Base-by-base conservation (phyloP, 306 rosid species). In the Cicer pinnatifidum region DNA sequence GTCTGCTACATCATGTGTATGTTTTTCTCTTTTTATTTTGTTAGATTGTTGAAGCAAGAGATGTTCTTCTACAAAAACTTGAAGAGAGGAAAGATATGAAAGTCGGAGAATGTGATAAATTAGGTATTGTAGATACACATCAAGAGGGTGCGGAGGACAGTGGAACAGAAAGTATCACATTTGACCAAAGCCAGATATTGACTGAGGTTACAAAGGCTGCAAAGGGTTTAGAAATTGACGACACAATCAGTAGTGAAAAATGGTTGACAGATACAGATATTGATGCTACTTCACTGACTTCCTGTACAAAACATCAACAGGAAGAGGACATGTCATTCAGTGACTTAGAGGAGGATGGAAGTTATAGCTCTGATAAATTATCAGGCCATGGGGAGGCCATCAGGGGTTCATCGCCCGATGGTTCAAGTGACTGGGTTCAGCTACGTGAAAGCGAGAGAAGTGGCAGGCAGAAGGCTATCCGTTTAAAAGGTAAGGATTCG, bases 31-130 rank as follows among this genome's bases (percentile, higher is more conserved):
- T 71, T 75, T 23, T 35, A 13, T 72, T 62, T 77, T 51, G 75
- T 80, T 83, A 94, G 99, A 87, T 94, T 87, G 52, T 89, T 68
- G 93, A 91, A 76, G 87, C 87, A 80, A 89, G 97, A 80, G 80
- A 87, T 13, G 61, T 7, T 40, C 90, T 88, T 79, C 82, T 89
- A 67, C 86, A 73, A 71, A 80, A 85, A 77, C 85, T 91, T 52
- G 81, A n/a, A 65, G 86, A 81, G 76, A 81, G 78, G 74, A 87
- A 75, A 66, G 78, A 76, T 20, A 13, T 75, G 51, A 76, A 83
- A 78, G 77, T 52, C 50, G 87, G 75, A 71, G 76, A 67, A 33
- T 37, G 81, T 73, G 85, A 80, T 66, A 69, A 78, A 11, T 39
- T 58, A 20, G 48, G 40, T 43, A 52, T 69, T 72, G 69, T 37